phyloP scores from a whole-genome alignment of 1,139 yeast genomes.

The Kazachstania sp. region DNA sequence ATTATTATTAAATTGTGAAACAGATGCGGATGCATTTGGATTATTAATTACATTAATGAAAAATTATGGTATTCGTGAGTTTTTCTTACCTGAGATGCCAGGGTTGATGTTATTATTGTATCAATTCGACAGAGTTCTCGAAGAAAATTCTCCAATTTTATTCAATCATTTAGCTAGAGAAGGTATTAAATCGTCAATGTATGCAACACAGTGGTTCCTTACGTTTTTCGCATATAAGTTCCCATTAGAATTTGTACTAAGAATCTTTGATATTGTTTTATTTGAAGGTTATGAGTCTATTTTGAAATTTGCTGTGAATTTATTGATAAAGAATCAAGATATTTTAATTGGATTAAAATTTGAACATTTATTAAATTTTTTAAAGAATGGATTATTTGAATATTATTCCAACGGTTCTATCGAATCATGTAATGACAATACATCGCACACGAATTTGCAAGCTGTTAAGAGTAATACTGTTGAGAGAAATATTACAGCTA shows the following conservation, averaged over 20 bases:
- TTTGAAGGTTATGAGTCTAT: conserved; percentile 88
- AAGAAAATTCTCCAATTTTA: conserved; percentile 38
- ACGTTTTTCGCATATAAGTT: conserved; percentile 85
- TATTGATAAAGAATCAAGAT: conserved; percentile 62
- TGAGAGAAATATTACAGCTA: neutral
- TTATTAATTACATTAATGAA: conserved; percentile 76
- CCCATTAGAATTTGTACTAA: conserved; percentile 76
- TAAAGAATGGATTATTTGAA: conserved; percentile 73
- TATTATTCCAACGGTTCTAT: conserved; percentile 38
- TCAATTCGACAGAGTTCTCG: conserved; percentile 81
- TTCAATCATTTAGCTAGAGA: conserved; percentile 72
- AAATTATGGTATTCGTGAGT: conserved; percentile 63
- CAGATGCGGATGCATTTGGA: conserved; percentile 79
- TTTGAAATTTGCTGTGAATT: conserved; percentile 75
- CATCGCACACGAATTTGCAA: neutral
- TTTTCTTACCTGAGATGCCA: conserved; percentile 86
- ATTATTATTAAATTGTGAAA: conserved; percentile 59
- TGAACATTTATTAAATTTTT: conserved; percentile 64
- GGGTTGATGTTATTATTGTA: conserved; percentile 78
- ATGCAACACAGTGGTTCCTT: conserved; percentile 97
- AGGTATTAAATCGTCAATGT: conserved; percentile 88
- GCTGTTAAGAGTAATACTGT: conserved; percentile 2
- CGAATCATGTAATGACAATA: conserved; percentile 10
- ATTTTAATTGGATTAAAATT: conserved; percentile 55
- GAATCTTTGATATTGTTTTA: conserved; percentile 82